Base-by-base conservation (phyloP, 2,329 filamentous ascomycete species). In the Rhinocladiella mackenziei region DNA sequence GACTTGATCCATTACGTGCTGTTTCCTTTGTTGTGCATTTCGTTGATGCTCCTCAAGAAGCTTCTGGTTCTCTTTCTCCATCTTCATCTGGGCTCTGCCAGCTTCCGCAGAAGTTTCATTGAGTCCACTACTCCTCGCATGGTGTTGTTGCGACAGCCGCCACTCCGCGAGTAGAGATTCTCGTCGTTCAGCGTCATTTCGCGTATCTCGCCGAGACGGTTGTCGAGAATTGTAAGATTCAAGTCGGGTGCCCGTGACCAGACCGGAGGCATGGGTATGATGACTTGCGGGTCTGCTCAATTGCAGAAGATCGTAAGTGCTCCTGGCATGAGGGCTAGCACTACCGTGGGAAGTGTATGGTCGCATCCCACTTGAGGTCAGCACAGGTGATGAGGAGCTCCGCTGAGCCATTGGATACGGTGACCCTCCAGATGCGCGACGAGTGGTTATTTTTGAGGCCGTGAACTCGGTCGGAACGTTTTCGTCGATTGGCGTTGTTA, bases 1-100 rank as follows among this genome's bases (percentile, higher is more conserved):
- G 53, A 79, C 75, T 62, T 83, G 79, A 53, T 88, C 84, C 57
- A 88, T 81, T 26, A 74, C 74, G 37, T 76, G 76, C 10, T 86
- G 80, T 4, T 73, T 71, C 41, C 76, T 70, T 51, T 79, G 74
- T 53, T 75, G 76, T 36, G 76, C 77, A 30, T 71, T 66, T 43
- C 74, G 72, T 55, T 80, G 76, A 57, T 75, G 70, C 60, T 83
- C 77, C 39, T 74, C 73, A 39, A 74, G 73, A 58, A 77, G 72
- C 39, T 79, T 74, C 58, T 80, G 79, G 20, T 79, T 78, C 53
- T 81, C 78, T 53, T 76, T 77, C 54, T 84, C 81, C 25, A 72
- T 70, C 59, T 84, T 69, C 60, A 86, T 67, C 29, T 61, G 62
- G 2, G 57, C 57, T 7, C 68, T 59, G 45, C 64, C 63, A 19